Evolutionary conservation across 2,329 filamentous ascomycete genomes (phyloP), one percentile per base, ranked within the genome.

Genomic region (Exophiala mesophila): DNA sequence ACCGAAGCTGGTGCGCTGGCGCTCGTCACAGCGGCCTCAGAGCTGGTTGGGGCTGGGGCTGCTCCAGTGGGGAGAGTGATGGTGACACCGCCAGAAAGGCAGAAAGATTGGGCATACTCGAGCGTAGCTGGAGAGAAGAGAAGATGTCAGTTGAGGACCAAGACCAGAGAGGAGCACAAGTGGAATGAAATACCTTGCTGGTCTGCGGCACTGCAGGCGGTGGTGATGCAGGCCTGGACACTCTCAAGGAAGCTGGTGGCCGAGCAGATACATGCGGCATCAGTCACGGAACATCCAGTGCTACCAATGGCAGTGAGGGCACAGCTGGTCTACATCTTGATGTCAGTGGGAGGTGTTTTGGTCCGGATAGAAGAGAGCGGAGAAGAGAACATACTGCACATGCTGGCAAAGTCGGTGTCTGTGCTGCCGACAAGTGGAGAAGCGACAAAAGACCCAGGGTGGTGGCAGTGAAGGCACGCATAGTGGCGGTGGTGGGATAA

Each of bases 31-130:
- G 43, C 19, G 16, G 49, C 30, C 5, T 32, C 32, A 26, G 23
- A 16, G 15, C 7, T 26, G 23, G 23, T 12, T 26, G 23, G 23
- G 6, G 23, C 34, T 7, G 15, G 20, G 85, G 85, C 75, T 79
- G 71, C 77, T 74, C 20, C 65, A 74, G 41, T 20, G 5, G 45
- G 48, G 4, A 51, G 37, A n/a, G 44, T 44, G 37, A 49, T 44
- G 45, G 42, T 46, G 15, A 52, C 33, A 20, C 42, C 43, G 21
- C 34, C 49, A 9, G 12, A 18, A 10, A 35, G 29, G 33, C 49
- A 52, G 42, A 37, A 52, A 19, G 31, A 12, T 17, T 41, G 18
- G 26, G 45, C 45, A 36, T 49, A 52, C 9, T 26, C 23, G 1
- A 52, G 45, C 20, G 49, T 52, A 18, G 49, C 49, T 52, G 31